Evolutionary conservation across 352 stramenopile genomes (phyloP), one percentile per base, ranked within the genome.

Genomic region (Pilasporangium apinafurcum): DNA sequence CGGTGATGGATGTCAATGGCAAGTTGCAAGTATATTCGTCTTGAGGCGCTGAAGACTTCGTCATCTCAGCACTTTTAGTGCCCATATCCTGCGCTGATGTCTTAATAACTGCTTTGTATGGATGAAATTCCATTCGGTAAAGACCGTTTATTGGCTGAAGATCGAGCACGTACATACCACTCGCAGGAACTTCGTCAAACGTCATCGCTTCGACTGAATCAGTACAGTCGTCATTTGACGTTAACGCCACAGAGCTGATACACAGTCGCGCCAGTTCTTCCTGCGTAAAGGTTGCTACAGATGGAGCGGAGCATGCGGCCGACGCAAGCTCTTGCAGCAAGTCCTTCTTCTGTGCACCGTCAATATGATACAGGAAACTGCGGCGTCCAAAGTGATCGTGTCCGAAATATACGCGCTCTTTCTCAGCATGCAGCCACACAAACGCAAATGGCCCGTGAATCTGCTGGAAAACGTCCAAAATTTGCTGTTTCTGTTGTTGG

Each of bases 351-450:
- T 21, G 10, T 13, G 26, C 18, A 22, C 48, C 41, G 24, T 51
- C 60, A 39, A 27, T 67, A 37, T 70, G 63, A 18, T 78, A 75
- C 12, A 98, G 53, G 22, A 98, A 53, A 62, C 91, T 98, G 28
- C 94, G 66, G 28, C 92, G 76, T 14, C 92, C 92, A 51, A 95
- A 86, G 8, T 65, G 62, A 61, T 98, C 94, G 49, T 96, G 68
- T 18, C 83, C 91, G 67, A 91, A 98, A 49, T 95, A 96, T 28
- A 98, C 24, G 28, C 64, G 58, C 24, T 87, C 54, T 7, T 62
- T 51, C 1, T 47, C 52, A 17, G 37, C 57, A 53, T 93, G 78
- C 17, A 85, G 70, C 40, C 85, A 83, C 13, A 87, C 60, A 39
- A 97, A 79, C 5, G 92, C 81, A 71, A 91, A 98, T 22, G 84